Percentiles rank a stretch among this genome's conserved stretches.
These are phyloP conservation scores for Verticillium dahliae DNA, from an alignment of 2,329 filamentous ascomycete species.

Conservation along the genomic window DNA sequence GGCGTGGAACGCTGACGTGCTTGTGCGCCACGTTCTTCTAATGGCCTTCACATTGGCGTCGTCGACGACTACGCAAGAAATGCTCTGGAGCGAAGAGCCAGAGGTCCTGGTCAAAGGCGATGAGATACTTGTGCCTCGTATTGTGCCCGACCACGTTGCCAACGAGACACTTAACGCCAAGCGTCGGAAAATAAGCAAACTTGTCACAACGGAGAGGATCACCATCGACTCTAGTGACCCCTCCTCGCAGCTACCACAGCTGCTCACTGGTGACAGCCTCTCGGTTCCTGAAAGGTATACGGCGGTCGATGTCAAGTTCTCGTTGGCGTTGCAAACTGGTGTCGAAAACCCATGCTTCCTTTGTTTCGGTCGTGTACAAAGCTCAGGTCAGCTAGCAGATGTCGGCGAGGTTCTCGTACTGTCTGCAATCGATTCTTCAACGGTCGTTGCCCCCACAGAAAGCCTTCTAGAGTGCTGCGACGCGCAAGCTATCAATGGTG, in stretches of 20 bases:
- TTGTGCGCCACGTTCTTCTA: background rate
- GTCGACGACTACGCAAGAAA: background rate
- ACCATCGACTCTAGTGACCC: background rate
- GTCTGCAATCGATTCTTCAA: background rate
- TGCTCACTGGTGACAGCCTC: background rate
- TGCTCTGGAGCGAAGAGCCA: background rate
- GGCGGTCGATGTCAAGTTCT: background rate
- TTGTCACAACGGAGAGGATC: background rate
- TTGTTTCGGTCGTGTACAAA: background rate
- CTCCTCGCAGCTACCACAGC: background rate
- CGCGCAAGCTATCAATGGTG: background rate
- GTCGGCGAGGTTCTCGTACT: background rate
- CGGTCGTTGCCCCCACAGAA: background rate
- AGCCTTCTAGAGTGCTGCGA: background rate
- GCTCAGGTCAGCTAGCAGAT: background rate
- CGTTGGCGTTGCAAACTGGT: background rate
- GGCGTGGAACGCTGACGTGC: conserved; percentile 3
- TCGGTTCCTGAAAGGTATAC: background rate
- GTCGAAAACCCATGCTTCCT: background rate
- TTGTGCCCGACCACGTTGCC: background rate
- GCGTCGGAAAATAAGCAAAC: background rate
- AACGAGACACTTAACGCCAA: background rate
- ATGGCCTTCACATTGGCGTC: background rate
- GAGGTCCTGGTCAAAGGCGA: background rate
- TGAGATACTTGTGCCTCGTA: background rate